Evolutionary conservation across 2,329 filamentous ascomycete genomes (phyloP).

Genomic region (Claviceps fusiformis): DNA sequence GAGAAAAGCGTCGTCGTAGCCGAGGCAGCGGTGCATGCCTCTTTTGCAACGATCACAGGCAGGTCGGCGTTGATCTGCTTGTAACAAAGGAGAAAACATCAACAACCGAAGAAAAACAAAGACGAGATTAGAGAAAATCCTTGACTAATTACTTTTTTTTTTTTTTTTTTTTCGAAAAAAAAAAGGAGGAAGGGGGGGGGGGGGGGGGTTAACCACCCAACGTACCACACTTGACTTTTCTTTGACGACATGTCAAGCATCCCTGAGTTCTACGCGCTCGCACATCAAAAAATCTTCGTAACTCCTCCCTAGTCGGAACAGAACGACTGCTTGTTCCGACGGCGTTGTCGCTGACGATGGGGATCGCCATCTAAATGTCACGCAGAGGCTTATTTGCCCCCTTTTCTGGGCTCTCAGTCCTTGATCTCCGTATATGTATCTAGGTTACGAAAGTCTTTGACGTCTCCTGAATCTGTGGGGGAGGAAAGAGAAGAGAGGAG

Average conservation of each 20-base stretch:
- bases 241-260: constrained; percentile 4
- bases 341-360: not conserved
- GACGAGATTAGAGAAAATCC: not conserved
- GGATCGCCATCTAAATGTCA: not conserved
- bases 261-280: constrained; percentile 2
- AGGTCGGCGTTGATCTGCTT: constrained; percentile 3
- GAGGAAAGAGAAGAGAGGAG: too few species aligned
- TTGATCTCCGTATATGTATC: not conserved
- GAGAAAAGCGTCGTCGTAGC: constrained; percentile 4
- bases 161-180: too few species aligned
- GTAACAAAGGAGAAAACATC: too few species aligned
- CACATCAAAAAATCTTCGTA: constrained; percentile 4
- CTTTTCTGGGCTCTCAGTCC: too few species aligned
- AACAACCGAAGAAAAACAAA: not conserved
- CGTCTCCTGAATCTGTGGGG: too few species aligned
- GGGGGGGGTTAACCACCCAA: not conserved
- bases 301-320: constrained; percentile 2
- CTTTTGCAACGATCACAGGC: constrained; percentile 3
- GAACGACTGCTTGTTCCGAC: not conserved
- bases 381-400: not conserved
- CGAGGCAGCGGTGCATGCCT: constrained; percentile 4
- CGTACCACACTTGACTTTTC: constrained; percentile 5
- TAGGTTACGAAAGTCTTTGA: too few species aligned
- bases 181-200: not conserved
- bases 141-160: not conserved